Base-by-base conservation (phyloP, 208 protist genomes). In the Crithidia mellificae region DNA sequence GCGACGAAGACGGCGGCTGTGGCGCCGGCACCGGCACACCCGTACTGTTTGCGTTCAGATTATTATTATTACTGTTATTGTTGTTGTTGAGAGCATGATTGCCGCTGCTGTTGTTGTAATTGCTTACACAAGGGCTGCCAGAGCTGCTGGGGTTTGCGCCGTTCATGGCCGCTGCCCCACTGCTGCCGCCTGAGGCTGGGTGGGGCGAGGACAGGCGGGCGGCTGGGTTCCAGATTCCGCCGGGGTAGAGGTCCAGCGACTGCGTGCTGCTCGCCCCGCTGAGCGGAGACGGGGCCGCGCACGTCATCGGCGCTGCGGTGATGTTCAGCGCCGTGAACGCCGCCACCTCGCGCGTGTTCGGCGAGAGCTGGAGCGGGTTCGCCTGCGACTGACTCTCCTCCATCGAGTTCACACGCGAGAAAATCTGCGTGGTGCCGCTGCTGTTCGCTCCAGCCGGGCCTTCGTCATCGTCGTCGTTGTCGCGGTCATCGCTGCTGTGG, bases 211-310 rank as follows among this genome's bases (percentile, higher is more conserved):
- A 50, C 24, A 49, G 24, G 14, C 59, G 59, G 5, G 52, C 59
- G 30, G 57, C 8, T 5, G 68, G 51, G n/a, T 66, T 74, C 68
- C 68, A 74, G 19, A 74, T 63, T 14, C 68, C 68, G 3, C 68
- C 68, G 0, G 68, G 59, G 30, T 74, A 74, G 9, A 68, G 68
- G 38, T 74, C 68, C 15, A 74, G 41, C 14, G 68, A 74, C 25
- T 50, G 51, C n/a, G 68, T 47, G 61, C 68, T 74, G 68, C 52
- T 74, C 29, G 34, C 56, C 15, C 41, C 34, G 34, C 59, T 66
- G 14, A 62, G 32, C 41, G 24, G 39, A 38, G 38, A 36, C 27
- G 36, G 9, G 25, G 19, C 41, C n/a, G n/a, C n/a, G n/a, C n/a
- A n/a, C n/a, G n/a, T n/a, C n/a, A n/a, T n/a, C n/a, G n/a, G n/a